Conservation (phyloP, 2,329 filamentous ascomycete genomes). For the Cercospora sp. region DNA sequence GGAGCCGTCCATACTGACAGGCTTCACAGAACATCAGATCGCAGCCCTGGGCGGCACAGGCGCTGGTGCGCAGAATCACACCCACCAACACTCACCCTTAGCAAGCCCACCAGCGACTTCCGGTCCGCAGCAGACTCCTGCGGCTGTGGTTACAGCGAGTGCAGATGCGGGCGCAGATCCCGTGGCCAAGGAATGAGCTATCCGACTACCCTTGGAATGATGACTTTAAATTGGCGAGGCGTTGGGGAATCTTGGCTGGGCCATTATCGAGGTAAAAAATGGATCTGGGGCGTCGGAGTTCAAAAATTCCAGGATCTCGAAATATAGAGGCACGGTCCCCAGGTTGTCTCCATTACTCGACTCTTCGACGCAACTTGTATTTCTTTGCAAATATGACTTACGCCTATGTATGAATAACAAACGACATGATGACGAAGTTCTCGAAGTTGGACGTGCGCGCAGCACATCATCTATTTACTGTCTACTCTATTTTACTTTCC, state of each 20-base stretch:
- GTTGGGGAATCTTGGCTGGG: not conserved
- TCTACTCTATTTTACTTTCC: not conserved
- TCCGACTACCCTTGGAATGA: not conserved
- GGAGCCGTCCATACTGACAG: not conserved
- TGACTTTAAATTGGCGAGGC: not conserved
- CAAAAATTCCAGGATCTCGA: not conserved
- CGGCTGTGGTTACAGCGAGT: not conserved
- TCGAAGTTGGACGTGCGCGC: not conserved
- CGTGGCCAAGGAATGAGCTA: not conserved
- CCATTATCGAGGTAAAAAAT: not conserved
- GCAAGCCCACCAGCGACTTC: constrained; percentile 24
- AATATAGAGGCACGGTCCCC: not conserved
- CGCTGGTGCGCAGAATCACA: not conserved
- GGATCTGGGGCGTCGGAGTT: not conserved
- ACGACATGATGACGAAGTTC: not conserved
- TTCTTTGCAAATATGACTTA: not conserved
- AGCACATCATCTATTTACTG: too few relatives aligned
- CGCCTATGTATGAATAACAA: not conserved
- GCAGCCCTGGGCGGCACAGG: constrained; percentile 17
- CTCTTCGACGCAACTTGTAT: not conserved
- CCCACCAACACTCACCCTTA: constrained; percentile 25
- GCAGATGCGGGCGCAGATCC: not conserved
- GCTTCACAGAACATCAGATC: constrained; percentile 21
- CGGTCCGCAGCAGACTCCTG: not conserved
- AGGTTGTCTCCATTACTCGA: not conserved